These are phyloP conservation scores for Nakazawaea wickerhamii DNA, from an alignment of 805 yeast species.

Conservation along the genomic window DNA sequence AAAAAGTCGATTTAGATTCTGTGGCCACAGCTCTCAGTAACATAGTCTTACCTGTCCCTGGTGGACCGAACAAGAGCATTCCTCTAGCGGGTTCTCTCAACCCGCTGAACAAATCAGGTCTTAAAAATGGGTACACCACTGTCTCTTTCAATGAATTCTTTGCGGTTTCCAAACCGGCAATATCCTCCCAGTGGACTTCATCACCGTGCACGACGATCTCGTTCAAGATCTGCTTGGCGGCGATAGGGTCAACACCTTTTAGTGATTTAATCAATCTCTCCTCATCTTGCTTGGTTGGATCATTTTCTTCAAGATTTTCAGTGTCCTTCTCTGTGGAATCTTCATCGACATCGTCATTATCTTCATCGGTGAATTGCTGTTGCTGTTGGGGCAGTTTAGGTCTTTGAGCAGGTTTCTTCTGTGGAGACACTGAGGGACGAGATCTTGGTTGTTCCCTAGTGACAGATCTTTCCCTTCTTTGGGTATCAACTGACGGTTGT, in stretches of 20 bases:
- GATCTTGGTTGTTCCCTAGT: constrained; percentile 2
- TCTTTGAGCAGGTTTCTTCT: neutral
- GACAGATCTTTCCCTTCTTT: constrained; percentile 7
- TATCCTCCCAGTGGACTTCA: constrained; percentile 90
- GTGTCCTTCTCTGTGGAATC: constrained; percentile 24
- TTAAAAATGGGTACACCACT: constrained; percentile 88
- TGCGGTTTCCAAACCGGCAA: constrained; percentile 88
- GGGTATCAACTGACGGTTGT: neutral
- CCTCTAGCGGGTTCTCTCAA: constrained; percentile 93
- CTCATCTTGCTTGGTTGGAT: constrained; percentile 19
- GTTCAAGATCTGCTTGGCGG: constrained; percentile 80
- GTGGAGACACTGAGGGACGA: constrained; percentile 9
- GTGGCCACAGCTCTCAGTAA: constrained; percentile 95
- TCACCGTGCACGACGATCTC: constrained; percentile 90
- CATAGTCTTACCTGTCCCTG: constrained; percentile 99
- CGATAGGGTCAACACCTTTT: constrained; percentile 69
- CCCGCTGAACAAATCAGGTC: constrained; percentile 91
- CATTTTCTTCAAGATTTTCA: constrained; percentile 23
- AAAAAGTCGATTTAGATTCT: constrained; percentile 89
- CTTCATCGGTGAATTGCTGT: too few species aligned
- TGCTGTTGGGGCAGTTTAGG: constrained; percentile 1
- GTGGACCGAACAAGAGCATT: constrained; percentile 95
- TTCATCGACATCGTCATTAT: constrained; percentile 15
- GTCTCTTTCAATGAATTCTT: constrained; percentile 88
- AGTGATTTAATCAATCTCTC: constrained; percentile 38